Evolutionary conservation across 169 alveolate species (phyloP).

Genomic region (Toxoplasma gondii): DNA sequence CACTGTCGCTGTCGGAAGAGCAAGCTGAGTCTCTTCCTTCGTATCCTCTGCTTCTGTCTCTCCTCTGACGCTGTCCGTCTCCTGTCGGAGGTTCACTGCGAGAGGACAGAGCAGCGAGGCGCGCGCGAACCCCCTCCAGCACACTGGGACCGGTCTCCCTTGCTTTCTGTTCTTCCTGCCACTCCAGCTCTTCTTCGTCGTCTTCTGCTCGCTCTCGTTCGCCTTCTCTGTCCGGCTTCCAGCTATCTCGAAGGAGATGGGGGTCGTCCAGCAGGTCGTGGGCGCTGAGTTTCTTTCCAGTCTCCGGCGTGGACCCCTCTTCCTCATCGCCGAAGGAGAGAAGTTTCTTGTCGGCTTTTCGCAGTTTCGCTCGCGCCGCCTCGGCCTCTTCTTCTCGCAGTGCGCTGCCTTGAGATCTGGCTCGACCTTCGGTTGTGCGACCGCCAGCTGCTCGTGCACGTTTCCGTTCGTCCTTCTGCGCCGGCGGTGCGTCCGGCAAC

Average conservation of each 20-base stretch:
- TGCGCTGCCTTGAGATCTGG: not conserved
- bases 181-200: not conserved
- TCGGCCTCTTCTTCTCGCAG: not conserved
- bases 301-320: not conserved
- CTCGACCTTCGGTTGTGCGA: not conserved
- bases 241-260: conserved; percentile 20
- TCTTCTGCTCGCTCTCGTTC: not conserved
- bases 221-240: not conserved
- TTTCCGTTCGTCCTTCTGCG: not conserved
- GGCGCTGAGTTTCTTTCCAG: conserved; percentile 39
- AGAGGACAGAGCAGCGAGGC: conserved; percentile 35
- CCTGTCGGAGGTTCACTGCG: not conserved
- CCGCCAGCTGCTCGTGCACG: not conserved
- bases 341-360: conserved; percentile 21
- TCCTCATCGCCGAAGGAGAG: conserved; percentile 54
- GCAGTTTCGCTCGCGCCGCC: conserved; percentile 30
- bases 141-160: not conserved
- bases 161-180: not conserved
- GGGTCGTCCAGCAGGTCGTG: conserved; percentile 60
- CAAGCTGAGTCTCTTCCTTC: not conserved
- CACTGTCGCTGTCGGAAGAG: conserved; percentile 6
- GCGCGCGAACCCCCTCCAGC: not conserved
- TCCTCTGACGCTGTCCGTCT: not conserved
- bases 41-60: not conserved
- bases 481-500: not conserved